These are phyloP conservation scores for Psidium guajava DNA, from an alignment of 345 rosid species.

Conservation along the genomic window DNA sequence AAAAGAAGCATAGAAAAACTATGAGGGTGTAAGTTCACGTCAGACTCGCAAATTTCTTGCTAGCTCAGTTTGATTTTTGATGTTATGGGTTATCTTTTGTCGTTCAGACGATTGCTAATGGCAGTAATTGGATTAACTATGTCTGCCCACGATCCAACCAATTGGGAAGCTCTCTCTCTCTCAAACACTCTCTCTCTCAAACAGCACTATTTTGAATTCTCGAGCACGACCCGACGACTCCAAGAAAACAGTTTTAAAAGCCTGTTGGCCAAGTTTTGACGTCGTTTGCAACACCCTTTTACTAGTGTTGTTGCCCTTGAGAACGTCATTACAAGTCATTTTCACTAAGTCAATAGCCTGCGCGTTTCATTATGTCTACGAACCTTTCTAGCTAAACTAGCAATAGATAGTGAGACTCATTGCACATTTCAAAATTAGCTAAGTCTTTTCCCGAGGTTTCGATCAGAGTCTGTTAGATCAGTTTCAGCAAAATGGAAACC, in stretches of 20 bases:
- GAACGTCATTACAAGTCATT: not conserved
- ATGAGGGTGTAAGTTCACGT: too few relatives aligned
- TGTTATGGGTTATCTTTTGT: not conserved
- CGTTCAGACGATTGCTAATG: not conserved
- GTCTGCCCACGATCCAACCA: not conserved
- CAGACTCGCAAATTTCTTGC: not conserved
- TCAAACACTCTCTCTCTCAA: not conserved
- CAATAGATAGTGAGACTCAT: not conserved
- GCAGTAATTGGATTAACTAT: not conserved
- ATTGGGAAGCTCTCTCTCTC: not conserved
- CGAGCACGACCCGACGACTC: not conserved
- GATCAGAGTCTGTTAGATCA: not conserved
- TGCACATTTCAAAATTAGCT: not conserved
- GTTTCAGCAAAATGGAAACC: not conserved
- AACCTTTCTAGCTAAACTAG: not conserved
- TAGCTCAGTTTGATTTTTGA: not conserved
- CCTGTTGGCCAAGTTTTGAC: not conserved
- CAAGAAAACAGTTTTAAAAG: not conserved
- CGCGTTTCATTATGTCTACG: not conserved
- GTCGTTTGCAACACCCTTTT: not conserved
- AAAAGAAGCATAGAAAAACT: not conserved
- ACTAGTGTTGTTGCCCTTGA: not conserved
- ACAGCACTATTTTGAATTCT: not conserved
- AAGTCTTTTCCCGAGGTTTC: not conserved
- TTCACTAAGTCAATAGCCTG: not conserved